Evolutionary conservation across 306 rosid genomes (phyloP), one percentile per base, ranked within the genome.

Genomic region (Canavalia gladiata): DNA sequence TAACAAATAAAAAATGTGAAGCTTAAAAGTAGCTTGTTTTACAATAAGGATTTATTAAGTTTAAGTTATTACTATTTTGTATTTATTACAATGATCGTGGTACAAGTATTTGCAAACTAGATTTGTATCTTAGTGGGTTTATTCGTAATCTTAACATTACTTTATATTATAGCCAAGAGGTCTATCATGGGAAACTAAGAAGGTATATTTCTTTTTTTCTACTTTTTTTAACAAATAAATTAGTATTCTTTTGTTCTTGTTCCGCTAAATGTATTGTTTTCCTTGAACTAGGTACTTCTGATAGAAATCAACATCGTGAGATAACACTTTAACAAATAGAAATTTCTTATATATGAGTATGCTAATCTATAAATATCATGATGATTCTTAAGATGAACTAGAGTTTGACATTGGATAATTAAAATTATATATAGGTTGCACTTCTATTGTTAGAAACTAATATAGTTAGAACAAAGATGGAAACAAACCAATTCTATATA

Each of bases 31-130:
- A 12, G 59, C 74, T 57, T 76, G 78, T 74, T 73, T 68, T 25
- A 45, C 66, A 67, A 6, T 4, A 28, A 25, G 56, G 57, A 33
- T 64, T 79, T 71, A 12, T 50, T 72, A 45, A 39, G 33, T 49
- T 58, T 8, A 3, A 3, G 10, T 75, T 51, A 41, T 25, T 52
- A 0, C 33, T 67, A n/a, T 64, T 56, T 72, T 69, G 65, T 81
- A 77, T 80, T 80, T 78, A 30, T 31, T 69, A 4, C 47, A 66
- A 33, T 51, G 68, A 52, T 66, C 66, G 70, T 57, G 65, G 12
- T 84, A 71, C 90, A 91, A 98, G 94, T 95, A 62, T 88, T 93
- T 58, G 89, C 97, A 74, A 90, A 95, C 63, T 83, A 90, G 91
- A 81, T 82, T 39, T 88, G 88, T 87, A 47, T 85, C 39, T 67